A percentile compares a stretch with the other conserved stretches of the same genome.
These are phyloP conservation scores for Apophysomyces ossiformis DNA, from an alignment of 371 early-diverging fungal species.

Conservation along the genomic window DNA sequence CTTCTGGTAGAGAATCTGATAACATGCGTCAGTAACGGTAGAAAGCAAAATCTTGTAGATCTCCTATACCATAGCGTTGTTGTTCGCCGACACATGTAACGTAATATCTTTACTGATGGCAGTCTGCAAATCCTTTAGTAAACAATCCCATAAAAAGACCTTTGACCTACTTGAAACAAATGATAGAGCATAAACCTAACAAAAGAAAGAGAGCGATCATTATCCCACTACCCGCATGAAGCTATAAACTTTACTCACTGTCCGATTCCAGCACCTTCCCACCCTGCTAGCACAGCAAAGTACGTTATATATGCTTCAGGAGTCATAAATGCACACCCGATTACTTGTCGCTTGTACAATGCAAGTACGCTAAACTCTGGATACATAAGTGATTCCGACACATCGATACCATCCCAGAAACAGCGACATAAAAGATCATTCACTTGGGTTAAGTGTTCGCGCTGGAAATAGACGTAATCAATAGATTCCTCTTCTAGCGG, in stretches of 20 bases:
- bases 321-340: constrained; percentile 94
- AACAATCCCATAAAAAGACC: background rate
- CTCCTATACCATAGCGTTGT: constrained; percentile 83
- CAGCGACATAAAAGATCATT: constrained; percentile 75
- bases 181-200: constrained; percentile 83
- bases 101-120: constrained; percentile 83
- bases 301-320: constrained; percentile 94
- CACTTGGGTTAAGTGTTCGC: constrained; percentile 74
- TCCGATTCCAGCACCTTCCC: constrained; percentile 86
- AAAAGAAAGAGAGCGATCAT: background rate
- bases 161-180: constrained; percentile 68
- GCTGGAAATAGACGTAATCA: constrained; percentile 83
- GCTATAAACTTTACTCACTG: constrained; percentile 48
- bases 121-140: constrained; percentile 33
- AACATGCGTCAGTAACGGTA: background rate
- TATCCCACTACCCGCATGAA: background rate
- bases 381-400: constrained; percentile 81
- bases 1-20: constrained; percentile 87
- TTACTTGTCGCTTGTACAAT: constrained; percentile 75
- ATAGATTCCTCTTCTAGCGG: constrained; percentile 55
- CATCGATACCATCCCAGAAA: constrained; percentile 97
- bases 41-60: background rate
- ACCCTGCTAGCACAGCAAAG: constrained; percentile 85
- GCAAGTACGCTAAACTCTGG: constrained; percentile 92
- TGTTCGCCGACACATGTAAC: constrained; percentile 93